A percentile compares a stretch with the other conserved stretches of the same genome.
phyloP scores from a whole-genome alignment of 139 green algal species.

The Mesotaenium endlicherianum region DNA sequence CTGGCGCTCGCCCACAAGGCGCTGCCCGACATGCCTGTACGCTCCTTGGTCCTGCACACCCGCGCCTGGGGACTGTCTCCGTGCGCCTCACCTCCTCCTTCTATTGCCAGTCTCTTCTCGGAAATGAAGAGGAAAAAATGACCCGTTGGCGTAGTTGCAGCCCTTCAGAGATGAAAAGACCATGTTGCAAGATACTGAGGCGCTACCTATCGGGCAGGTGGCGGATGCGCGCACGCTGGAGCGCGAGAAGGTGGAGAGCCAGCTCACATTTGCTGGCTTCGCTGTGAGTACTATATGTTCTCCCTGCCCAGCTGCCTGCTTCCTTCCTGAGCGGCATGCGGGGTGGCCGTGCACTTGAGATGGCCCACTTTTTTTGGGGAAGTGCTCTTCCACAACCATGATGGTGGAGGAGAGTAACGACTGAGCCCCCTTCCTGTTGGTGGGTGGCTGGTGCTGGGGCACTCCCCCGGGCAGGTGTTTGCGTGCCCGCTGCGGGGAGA shows the following conservation, averaged over 20 bases:
- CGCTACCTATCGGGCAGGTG: too few relatives aligned
- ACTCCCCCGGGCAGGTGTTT: conserved; percentile 77
- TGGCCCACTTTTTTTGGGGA: background rate
- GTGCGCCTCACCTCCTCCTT: background rate
- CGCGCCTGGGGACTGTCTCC: background rate
- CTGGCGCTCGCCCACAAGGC: conserved; percentile 80
- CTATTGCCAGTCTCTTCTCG: too few relatives aligned
- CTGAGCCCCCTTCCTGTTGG: too few relatives aligned
- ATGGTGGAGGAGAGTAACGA: too few relatives aligned
- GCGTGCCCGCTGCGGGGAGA: conserved; percentile 84
- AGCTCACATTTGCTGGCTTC: conserved; percentile 50
- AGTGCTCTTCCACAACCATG: too few relatives aligned
- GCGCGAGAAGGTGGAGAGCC: conserved; percentile 37
- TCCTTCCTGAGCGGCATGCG: background rate
- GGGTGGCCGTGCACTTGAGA: background rate
- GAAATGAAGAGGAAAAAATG: too few relatives aligned
- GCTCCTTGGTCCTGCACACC: background rate
- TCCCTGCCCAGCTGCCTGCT: background rate
- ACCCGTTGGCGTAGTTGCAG: too few relatives aligned
- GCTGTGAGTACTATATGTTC: conserved; percentile 18
- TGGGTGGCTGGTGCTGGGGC: too few relatives aligned
- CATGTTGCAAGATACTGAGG: too few relatives aligned
- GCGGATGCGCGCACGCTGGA: conserved; percentile 19
- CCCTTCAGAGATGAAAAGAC: too few relatives aligned
- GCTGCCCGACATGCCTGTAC: conserved; percentile 56